Base-by-base conservation (phyloP, 2,329 filamentous ascomycete species). In the Chaetothyriales sp. region DNA sequence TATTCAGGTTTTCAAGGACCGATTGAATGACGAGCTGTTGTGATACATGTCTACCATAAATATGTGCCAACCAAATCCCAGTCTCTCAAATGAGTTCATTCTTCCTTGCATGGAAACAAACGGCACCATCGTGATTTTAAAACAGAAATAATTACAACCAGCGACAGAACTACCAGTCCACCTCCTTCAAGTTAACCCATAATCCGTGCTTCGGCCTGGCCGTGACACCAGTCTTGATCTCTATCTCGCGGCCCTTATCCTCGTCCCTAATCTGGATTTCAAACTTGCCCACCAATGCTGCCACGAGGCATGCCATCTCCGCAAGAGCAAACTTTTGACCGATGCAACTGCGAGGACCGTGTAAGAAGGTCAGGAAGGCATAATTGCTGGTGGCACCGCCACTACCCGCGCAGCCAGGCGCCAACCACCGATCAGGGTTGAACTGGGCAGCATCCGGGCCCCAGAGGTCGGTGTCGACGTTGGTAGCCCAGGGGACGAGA, bases 241-340 rank as follows among this genome's bases (percentile, higher is more conserved):
- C 66, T 46, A 90, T 63, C 45, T 25, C 20, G 18, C 18, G 8
- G 18, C 32, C 18, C 45, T 32, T 47, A 49, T 72, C 68, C 25
- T 71, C 71, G 67, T 86, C 78, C 60, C 84, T 81, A 63, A 80
- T 68, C 63, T 81, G 75, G 53, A 80, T 76, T 60, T 77, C 68
- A 58, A 93, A 94, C 39, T 78, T 74, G 1, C 87, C 87, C 3
- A 90, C 45, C 74, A 84, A 80, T 7, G 78, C 75, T 19, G 87
- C 88, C 46, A 95, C 63, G 55, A 95, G 68, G 62, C 84, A 90
- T 7, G 86, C 86, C 66, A 95, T 85, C 71, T 95, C 90, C 0
- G 83, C 79, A 63, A 80, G 83, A 0, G 89, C 84, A 67, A 63
- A 63, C 18, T 56, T 57, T 45, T 59, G 54, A 18, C 61, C 61